Percentiles rank a stretch among this genome's conserved stretches.
These are phyloP conservation scores for Candida chauliodis DNA, from an alignment of 805 yeast species.

Conservation along the genomic window DNA sequence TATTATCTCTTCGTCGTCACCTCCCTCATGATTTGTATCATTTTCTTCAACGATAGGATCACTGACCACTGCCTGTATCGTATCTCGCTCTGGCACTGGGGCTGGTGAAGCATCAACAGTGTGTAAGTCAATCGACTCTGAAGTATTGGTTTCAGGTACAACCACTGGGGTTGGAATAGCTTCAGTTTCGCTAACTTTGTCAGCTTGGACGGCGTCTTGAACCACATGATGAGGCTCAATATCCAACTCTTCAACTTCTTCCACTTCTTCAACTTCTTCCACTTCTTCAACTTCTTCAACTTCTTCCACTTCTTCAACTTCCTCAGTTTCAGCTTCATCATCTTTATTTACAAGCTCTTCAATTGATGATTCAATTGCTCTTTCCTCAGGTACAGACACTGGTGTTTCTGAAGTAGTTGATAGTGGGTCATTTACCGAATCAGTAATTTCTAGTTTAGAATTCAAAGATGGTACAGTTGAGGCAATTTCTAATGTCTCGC, in stretches of 20 bases:
- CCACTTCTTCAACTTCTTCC: conserved; percentile 8
- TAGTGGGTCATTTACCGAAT: too few relatives aligned
- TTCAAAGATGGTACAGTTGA: too few relatives aligned
- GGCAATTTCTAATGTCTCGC: too few relatives aligned
- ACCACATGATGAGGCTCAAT: conserved; percentile 9
- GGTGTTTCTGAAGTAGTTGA: neutral
- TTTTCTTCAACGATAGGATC: neutral
- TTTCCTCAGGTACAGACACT: neutral
- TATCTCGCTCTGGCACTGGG: neutral
- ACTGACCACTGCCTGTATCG: neutral
- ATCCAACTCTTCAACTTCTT: conserved; percentile 10
- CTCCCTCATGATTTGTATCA: too few relatives aligned
- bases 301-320: conserved; percentile 8
- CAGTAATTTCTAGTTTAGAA: too few relatives aligned
- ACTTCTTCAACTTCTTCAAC: conserved; percentile 8
- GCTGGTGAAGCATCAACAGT: conserved; percentile 4
- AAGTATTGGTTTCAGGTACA: neutral
- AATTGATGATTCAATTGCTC: neutral
- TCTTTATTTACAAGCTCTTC: conserved; percentile 8
- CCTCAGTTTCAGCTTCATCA: conserved; percentile 7
- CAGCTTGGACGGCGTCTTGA: conserved; percentile 7
- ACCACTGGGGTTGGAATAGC: neutral
- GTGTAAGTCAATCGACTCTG: neutral
- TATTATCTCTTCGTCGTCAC: conserved; percentile 10
- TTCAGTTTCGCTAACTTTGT: conserved; percentile 2